Evolutionary conservation across 2,329 filamentous ascomycete species (phyloP), one percentile per base, ranked within the genome.

Genomic region (Mariannaea sp.): DNA sequence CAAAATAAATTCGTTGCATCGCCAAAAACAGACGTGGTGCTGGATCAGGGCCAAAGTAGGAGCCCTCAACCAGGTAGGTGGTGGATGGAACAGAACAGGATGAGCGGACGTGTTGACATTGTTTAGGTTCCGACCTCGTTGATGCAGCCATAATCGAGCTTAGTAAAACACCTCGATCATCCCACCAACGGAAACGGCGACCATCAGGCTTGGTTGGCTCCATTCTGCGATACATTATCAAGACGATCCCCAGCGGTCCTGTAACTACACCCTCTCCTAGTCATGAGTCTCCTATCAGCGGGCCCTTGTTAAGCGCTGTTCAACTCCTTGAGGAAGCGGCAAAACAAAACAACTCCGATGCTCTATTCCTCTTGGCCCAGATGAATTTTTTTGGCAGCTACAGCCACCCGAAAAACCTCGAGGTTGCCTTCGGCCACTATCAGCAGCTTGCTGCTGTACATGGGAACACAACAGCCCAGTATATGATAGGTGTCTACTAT

Each of bases 381-480:
- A 87, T 99, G 81, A 96, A 95, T 76, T 97, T 97, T 73, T 92
- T 94, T 66, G 94, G 94, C 69, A 97, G 97, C 73, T 96, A 88
- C 73, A 89, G 90, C 17, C 83, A 97, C 66, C 92, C 93, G 2
- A 82, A 87, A 59, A 86, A 97, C 69, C 91, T 96, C 62, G 78
- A 82, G 26, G 80, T 83, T 41, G 90, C 94, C 0, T 96, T 96
- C 69, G 79, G 82, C 60, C 83, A 90, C 75, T 99, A 97, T 72
- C 79, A 89, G 57, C 80, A 86, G 56, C 80, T 99, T 48, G 90
- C 93, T 3, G 80, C 81, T 14, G 71, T 87, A 54, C 83, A 88
- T 60, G 94, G 93, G 38, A 97, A 99, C 72, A 88, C 85, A 60
- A 96, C 93, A 10, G 94, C 94, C 1, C 91, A 97, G 71, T 88